Conservation (phyloP, 306 rosid genomes). For the Rosa chinensis region DNA sequence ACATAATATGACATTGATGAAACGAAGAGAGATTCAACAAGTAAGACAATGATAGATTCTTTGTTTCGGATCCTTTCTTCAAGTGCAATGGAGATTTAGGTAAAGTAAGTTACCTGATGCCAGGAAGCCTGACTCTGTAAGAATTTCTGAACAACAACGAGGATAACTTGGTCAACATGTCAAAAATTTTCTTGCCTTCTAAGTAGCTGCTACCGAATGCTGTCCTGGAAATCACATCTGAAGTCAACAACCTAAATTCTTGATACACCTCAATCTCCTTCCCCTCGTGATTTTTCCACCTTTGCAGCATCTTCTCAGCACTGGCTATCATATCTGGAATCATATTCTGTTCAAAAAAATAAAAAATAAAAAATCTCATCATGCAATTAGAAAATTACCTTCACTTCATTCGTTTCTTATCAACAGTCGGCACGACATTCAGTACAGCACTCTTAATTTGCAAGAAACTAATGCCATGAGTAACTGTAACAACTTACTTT, state of each 20-base stretch:
- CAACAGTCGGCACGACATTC: no score
- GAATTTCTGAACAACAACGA: neutral
- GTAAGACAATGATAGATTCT: neutral
- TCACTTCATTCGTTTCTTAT: no score
- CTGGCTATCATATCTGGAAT: neutral
- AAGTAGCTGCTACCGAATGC: slow-evolving; percentile 33
- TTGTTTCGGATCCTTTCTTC: neutral
- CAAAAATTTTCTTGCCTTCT: slow-evolving; percentile 30
- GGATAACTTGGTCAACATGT: slow-evolving; percentile 17
- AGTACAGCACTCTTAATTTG: neutral
- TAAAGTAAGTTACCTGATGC: neutral
- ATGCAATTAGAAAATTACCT: no score
- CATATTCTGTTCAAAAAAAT: slow-evolving; percentile 8
- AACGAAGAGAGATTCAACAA: neutral
- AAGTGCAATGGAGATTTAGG: neutral
- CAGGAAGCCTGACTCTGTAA: neutral
- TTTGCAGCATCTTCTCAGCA: no score
- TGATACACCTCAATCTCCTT: slow-evolving; percentile 21
- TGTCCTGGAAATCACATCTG: slow-evolving; percentile 26
- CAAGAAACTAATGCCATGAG: no score
- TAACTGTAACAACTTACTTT: no score
- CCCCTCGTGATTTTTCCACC: no score
- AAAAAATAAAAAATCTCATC: no score
- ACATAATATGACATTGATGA: neutral
- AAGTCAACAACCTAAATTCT: slow-evolving; percentile 27